Evolutionary conservation across 1,284 basidiomycete genomes (phyloP).

Genomic region (Coriolopsis trogii): DNA sequence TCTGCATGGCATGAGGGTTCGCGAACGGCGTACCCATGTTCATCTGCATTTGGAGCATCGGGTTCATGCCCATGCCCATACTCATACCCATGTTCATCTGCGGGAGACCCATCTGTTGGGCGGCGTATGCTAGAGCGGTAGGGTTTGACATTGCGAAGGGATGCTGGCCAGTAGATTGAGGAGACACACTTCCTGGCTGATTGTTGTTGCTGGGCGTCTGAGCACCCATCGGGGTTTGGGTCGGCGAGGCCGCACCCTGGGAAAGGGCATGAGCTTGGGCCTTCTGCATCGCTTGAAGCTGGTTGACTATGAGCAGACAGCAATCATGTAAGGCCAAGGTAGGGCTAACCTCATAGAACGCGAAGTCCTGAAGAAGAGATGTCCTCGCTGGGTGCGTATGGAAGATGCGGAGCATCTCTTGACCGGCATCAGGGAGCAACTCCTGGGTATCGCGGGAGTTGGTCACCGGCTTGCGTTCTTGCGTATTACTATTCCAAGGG

Average conservation of each 20-base stretch:
- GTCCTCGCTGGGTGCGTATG: slow-evolving; percentile 89
- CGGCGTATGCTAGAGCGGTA: slow-evolving; percentile 44
- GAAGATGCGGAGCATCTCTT: slow-evolving; percentile 95
- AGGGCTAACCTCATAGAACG: slow-evolving; percentile 88
- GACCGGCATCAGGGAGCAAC: slow-evolving; percentile 89
- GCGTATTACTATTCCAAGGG: slow-evolving; percentile 76
- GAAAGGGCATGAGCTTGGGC: slow-evolving; percentile 32
- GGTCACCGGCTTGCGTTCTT: slow-evolving; percentile 95
- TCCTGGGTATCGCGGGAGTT: slow-evolving; percentile 94
- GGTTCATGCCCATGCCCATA: slow-evolving; percentile 47
- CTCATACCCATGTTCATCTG: slow-evolving; percentile 51
- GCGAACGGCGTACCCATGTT: slow-evolving; percentile 54
- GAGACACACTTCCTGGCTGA: slow-evolving; percentile 37
- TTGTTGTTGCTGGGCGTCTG: slow-evolving; percentile 23
- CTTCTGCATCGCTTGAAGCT: slow-evolving; percentile 84
- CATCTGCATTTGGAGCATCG: slow-evolving; percentile 75
- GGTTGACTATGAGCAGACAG: slow-evolving; percentile 5
- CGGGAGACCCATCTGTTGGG: slow-evolving; percentile 57
- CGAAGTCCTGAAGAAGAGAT: slow-evolving; percentile 91
- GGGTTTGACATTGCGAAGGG: slow-evolving; percentile 55
- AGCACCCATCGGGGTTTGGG: slow-evolving; percentile 27
- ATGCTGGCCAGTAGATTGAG: slow-evolving; percentile 45
- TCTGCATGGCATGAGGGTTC: slow-evolving; percentile 75
- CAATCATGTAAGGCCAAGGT: neutral
- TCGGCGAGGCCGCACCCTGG: slow-evolving; percentile 43